Base-by-base conservation (phyloP, 345 rosid genomes). In the Melastoma malabathricum region DNA sequence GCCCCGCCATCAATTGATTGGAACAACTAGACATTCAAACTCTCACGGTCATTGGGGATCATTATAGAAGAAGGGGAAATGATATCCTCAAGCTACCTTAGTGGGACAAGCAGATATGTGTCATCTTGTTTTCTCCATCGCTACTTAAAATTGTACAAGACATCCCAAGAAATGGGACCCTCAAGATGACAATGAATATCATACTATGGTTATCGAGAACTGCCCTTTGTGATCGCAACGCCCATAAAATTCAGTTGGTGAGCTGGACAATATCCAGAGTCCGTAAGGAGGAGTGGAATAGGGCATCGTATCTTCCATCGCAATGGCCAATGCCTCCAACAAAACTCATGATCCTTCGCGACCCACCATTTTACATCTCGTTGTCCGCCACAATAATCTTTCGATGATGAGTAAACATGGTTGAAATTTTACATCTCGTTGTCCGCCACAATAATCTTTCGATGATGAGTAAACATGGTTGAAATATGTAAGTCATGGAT, bases 341-440 rank as follows among this genome's bases (percentile, higher is more conserved):
- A 41, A 82, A 90, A 65, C 98, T 90, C 68, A 90, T 79, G 17
- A 90, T 72, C 64, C 98, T 87, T 62, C 95, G 84, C 59, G 62
- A 43, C 34, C 74, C 75, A 44, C 77, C 78, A 57, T 61, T 76
- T 6, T 97, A 97, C 87, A 87, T 59, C 10, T 72, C 74, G 43
- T 73, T 58, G 70, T 92, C 98, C 49, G 87, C 95, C 56, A 87
- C 90, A 54, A 92, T 81, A 63, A 92, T 92, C 82, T 92, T 92
- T 60, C 87, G 97, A 76, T 92, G 98, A 75, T 92, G 98, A 66
- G 98, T 92, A 51, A 92, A 92, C 97, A 92, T 87, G 51, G 98
- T 77, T 13, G 95, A n/a, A n/a, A n/a, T n/a, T 76, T 7, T 96
- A 96, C 87, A 87, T 59, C 14, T 71, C 73, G 45, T 73, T 57